These are phyloP conservation scores for Immersiella caudata DNA, from an alignment of 495 filamentous ascomycete genomes.

Conservation along the genomic window DNA sequence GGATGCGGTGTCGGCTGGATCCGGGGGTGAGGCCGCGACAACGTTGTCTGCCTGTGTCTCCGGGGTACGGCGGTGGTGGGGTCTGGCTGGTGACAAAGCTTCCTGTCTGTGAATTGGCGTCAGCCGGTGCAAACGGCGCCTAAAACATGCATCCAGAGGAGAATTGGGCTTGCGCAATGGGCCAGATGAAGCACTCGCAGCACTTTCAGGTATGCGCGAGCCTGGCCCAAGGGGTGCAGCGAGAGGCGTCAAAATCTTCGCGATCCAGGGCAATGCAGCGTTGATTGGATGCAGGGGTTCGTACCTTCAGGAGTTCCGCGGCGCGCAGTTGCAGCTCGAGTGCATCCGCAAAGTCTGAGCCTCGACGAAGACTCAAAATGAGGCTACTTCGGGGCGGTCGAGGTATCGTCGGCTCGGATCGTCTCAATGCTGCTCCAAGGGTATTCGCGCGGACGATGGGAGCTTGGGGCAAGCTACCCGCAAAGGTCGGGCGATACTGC, in stretches of 20 bases:
- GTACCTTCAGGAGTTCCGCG: not conserved
- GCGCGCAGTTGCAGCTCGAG: not conserved
- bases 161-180: not conserved
- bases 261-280: not conserved
- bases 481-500: slow-evolving; percentile 13
- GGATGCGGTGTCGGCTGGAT: slow-evolving; percentile 8
- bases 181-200: not conserved
- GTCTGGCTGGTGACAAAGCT: not conserved
- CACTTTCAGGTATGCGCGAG: not conserved
- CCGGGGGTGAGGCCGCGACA: slow-evolving; percentile 18
- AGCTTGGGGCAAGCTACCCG: not conserved
- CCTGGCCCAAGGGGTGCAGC: not conserved
- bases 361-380: not conserved
- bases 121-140: not conserved
- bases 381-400: not conserved
- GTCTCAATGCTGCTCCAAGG: not conserved
- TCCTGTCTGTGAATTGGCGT: not conserved
- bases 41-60: slow-evolving; percentile 16
- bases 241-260: not conserved
- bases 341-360: not conserved
- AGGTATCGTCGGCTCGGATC: not conserved
- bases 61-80: slow-evolving; percentile 5
- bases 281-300: not conserved
- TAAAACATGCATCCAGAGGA: not conserved
- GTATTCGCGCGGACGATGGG: not conserved